Conservation (phyloP, 768 basidiomycete genomes). For the Phlebiopsis flavidoalba region DNA sequence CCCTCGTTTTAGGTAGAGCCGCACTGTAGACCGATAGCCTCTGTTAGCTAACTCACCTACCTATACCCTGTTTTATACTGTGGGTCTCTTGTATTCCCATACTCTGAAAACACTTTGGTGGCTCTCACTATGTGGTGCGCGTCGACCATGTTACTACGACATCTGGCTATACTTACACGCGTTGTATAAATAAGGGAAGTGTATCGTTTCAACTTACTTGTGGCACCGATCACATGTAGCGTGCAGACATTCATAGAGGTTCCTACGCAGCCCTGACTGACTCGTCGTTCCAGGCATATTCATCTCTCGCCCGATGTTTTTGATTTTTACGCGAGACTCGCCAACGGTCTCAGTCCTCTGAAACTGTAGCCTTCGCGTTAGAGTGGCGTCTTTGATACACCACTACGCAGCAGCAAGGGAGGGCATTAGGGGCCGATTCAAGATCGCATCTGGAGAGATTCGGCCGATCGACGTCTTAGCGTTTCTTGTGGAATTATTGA, state of each 20-base stretch:
- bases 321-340: background rate
- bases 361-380: too few species aligned
- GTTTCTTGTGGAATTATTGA: background rate
- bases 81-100: background rate
- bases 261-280: background rate
- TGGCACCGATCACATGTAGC: background rate
- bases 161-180: too few species aligned
- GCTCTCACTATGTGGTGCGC: too few species aligned
- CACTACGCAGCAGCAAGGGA: background rate
- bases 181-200: background rate
- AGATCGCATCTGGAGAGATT: background rate
- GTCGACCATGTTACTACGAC: too few species aligned
- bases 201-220: background rate
- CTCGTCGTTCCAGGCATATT: background rate
- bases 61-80: background rate
- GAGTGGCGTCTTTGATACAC: background rate
- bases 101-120: background rate
- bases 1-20: background rate
- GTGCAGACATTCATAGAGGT: too few species aligned
- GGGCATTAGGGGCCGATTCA: background rate
- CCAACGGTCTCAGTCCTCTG: background rate
- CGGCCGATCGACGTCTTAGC: constrained; percentile 11
- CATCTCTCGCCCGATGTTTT: background rate
- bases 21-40: background rate
- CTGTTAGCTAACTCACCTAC: background rate